Base-by-base conservation (phyloP, 2,329 filamentous ascomycete species). In the Penicillium oxalicum region DNA sequence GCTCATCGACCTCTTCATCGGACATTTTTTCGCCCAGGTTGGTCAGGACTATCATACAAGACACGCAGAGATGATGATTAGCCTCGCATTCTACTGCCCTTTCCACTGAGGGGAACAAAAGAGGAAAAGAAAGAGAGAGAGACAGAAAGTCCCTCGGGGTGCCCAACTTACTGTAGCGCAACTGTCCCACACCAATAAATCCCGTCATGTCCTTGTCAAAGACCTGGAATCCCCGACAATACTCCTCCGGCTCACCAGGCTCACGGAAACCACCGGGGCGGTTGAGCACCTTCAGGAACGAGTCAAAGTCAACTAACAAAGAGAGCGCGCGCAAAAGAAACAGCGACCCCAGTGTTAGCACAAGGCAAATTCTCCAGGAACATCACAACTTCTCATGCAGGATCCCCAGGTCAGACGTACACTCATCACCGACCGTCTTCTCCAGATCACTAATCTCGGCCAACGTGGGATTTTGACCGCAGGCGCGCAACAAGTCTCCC, bases 1-100 rank as follows among this genome's bases (percentile, higher is more conserved):
- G 80, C 80, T 98, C 93, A 70, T 97, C 91, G 42, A 98, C 93
- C 78, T 98, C 93, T 56, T 97, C 93, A 64, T 98, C 91, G 53
- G 87, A 88, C 90, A 98, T 96, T 80, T 97, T 97, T 84, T 98
- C 93, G 64, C 93, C 93, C 63, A 98, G 75, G 70, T 97, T 97
- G 49, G 93, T 98, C 65, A 98, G 75, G 69, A 98, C 91, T 78
- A 11, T 18, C 29, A 32, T 32, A 11, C 29, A 11, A 11, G 5
- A 32, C 29, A 32, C 7, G 29, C 29, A 11, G 8, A 32, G 11
- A 32, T 32, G 11, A 32, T 32, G 29, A 5, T 32, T 32, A 32
- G 29, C 29, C 4, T 8, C 8, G 29, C 7, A 11, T 32, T 32
- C 4, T 4, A 8, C 29, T 32, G 7, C 3, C 18, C 18, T 18